phyloP scores from a whole-genome alignment of 371 early-diverging fungal genomes.

The Globomyces sp. region DNA sequence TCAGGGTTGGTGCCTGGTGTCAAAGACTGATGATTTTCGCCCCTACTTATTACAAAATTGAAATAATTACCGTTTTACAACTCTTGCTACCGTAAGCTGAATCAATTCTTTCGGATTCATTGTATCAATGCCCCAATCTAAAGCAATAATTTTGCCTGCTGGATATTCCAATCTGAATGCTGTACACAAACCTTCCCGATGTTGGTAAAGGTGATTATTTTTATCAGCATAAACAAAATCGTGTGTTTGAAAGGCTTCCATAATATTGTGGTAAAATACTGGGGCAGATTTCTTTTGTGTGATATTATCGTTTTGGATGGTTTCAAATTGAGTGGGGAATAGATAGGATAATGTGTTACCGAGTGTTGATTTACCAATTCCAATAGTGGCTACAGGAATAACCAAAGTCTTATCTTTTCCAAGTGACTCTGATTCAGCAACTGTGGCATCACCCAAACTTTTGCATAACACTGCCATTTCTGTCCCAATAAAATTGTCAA shows the following conservation, averaged over 20 bases:
- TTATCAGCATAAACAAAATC: conserved; percentile 45
- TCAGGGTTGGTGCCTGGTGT: conserved; percentile 60
- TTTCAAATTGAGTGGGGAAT: conserved; percentile 52
- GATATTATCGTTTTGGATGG: conserved; percentile 76
- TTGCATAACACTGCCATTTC: conserved; percentile 6
- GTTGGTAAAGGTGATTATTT: conserved; percentile 64
- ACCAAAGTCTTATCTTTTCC: conserved; percentile 54
- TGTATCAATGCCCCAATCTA: conserved; percentile 66
- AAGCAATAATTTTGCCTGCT: conserved; percentile 58
- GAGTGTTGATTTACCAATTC: conserved; percentile 72
- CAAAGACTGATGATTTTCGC: conserved; percentile 72
- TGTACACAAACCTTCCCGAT: conserved; percentile 52
- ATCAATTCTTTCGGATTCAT: conserved; percentile 38
- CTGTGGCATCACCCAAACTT: neutral
- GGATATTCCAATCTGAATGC: conserved; percentile 52
- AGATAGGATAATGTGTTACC: conserved; percentile 53
- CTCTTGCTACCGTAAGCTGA: conserved; percentile 48
- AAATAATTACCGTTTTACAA: conserved; percentile 24
- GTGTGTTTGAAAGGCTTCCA: conserved; percentile 45
- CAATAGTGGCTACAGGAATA: conserved; percentile 72
- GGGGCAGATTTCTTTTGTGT: conserved; percentile 48
- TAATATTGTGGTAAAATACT: conserved; percentile 54
- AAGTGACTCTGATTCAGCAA: neutral
- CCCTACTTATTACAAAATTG: conserved; percentile 40
- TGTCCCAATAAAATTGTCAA: conserved; percentile 7